Base-by-base conservation (phyloP, 768 basidiomycete species). In the Cystofilobasidium ferigula region DNA sequence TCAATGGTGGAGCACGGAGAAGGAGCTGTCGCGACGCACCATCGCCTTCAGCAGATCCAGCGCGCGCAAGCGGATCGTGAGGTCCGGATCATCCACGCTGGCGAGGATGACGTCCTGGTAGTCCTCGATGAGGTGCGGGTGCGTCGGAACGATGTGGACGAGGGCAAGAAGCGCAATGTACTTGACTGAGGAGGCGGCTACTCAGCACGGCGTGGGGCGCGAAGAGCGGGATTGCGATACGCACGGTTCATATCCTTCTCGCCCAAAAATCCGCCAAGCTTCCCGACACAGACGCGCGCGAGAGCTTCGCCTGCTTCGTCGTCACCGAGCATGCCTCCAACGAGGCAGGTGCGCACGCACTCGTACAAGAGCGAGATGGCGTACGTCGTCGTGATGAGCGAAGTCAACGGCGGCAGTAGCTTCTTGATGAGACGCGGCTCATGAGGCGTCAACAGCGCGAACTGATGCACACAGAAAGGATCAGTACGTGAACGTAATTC, bases 261-360 rank as follows among this genome's bases (percentile, higher is more conserved):
- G 74, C 91, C 81, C 57, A 97, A 81, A 75, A 98, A 99, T 35
- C 83, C 83, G 26, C 91, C 88, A 42, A 99, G 80, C 76, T 99
- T 99, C 34, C 90, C 88, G 42, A 94, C 89, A 71, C 95, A 99
- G 14, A 85, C 84, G 66, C 81, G 81, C 7, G 95, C 95, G 54
- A 99, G 79, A 3, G 85, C 79, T 73, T 86, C 81, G 14, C 89
- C 90, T 35, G 86, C 83, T 40, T 79, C 76, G 13, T 72, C 64
- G 4, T 86, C 87, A 70, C 86, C 86, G 13, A 98, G 81, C 89
- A 99, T 97, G 9, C 89, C 91, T 12, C 95, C 94, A 14, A 90
- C 90, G 70, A 99, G 98, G 71, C 91, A 97, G 0, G 95, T 98
- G 71, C 92, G 88, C 0, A 99, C 94, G 75, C 95, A 99, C 78